A percentile compares a stretch with the other conserved stretches of the same genome.
These are phyloP conservation scores for Tillandsia fasciculata DNA, from an alignment of 176 grass and related monocot genomes.

Conservation along the genomic window DNA sequence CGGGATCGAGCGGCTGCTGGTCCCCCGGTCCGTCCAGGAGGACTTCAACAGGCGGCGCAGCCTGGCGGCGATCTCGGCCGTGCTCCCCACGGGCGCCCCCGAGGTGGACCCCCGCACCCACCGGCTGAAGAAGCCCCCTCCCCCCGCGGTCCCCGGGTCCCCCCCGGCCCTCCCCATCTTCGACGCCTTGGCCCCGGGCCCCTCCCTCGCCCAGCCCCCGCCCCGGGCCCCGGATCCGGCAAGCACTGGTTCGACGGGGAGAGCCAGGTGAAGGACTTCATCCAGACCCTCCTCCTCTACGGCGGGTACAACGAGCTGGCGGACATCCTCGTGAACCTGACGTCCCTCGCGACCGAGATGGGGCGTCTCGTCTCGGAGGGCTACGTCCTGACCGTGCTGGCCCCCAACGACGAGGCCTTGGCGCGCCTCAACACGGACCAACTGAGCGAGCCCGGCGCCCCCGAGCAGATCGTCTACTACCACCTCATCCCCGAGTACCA, in stretches of 20 bases:
- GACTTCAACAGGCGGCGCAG: conserved; percentile 69
- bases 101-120: conserved; percentile 67
- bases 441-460: conserved; percentile 51
- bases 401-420: conserved; percentile 80
- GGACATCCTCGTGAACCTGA: conserved; percentile 76
- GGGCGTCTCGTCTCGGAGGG: conserved; percentile 67
- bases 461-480: conserved; percentile 77
- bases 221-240: conserved; percentile 27
- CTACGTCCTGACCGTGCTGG: conserved; percentile 64
- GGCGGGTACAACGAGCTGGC: conserved; percentile 93
- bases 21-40: conserved; percentile 63
- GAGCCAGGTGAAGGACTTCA: conserved; percentile 87
- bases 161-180: conserved; percentile 40
- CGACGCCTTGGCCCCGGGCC: conserved; percentile 50
- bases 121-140: conserved; percentile 57
- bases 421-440: conserved; percentile 51
- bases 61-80: conserved; percentile 49
- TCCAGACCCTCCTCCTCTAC: conserved; percentile 65
- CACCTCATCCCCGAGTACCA: conserved; percentile 80
- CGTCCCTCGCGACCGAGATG: conserved; percentile 69
- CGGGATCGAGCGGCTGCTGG: conserved; percentile 46
- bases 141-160: conserved; percentile 27
- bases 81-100: conserved; percentile 45
- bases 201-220: conserved; percentile 43
- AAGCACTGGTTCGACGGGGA: conserved; percentile 66